Percentiles rank a stretch among this genome's conserved stretches.
Conservation (phyloP, 2,329 filamentous ascomycete genomes). For the Nothomitra cinnamomea region DNA sequence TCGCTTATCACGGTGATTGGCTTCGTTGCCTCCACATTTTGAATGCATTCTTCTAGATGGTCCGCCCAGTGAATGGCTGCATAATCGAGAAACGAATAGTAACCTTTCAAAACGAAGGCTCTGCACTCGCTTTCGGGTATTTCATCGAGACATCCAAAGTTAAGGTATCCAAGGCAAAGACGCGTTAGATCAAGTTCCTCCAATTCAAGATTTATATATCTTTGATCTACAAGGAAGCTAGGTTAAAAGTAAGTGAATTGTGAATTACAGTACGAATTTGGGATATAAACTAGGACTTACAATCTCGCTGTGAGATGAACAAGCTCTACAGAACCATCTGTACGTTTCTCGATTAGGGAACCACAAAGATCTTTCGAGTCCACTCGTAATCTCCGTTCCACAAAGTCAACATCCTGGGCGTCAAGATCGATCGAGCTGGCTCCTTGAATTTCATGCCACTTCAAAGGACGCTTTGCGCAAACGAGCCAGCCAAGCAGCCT, state of each 20-base stretch:
- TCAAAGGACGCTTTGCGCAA: slow-evolving; percentile 24
- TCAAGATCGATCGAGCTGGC: slow-evolving; percentile 19
- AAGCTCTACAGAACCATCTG: slow-evolving; percentile 20
- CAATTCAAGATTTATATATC: slow-evolving; percentile 11
- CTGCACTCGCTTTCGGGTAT: neutral
- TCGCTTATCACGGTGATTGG: too few species aligned
- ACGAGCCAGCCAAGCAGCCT: slow-evolving; percentile 25
- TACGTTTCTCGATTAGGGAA: slow-evolving; percentile 21
- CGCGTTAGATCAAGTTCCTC: slow-evolving; percentile 19
- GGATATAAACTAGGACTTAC: slow-evolving; percentile 13
- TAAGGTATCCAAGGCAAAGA: slow-evolving; percentile 22
- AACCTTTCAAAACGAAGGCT: neutral
- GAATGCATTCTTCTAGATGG: neutral
- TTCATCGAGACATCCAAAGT: slow-evolving; percentile 18
- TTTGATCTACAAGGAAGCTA: neutral
- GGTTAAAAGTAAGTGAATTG: neutral
- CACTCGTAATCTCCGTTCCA: slow-evolving; percentile 14
- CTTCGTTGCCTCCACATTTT: neutral
- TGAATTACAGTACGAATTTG: neutral
- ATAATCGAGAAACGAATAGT: neutral
- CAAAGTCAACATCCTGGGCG: slow-evolving; percentile 15
- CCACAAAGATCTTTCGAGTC: slow-evolving; percentile 20
- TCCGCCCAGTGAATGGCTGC: neutral
- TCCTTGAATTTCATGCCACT: slow-evolving; percentile 26
- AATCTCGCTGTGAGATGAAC: slow-evolving; percentile 23